Evolutionary conservation across 306 rosid genomes (phyloP).

Genomic region (Cicer bijugum): DNA sequence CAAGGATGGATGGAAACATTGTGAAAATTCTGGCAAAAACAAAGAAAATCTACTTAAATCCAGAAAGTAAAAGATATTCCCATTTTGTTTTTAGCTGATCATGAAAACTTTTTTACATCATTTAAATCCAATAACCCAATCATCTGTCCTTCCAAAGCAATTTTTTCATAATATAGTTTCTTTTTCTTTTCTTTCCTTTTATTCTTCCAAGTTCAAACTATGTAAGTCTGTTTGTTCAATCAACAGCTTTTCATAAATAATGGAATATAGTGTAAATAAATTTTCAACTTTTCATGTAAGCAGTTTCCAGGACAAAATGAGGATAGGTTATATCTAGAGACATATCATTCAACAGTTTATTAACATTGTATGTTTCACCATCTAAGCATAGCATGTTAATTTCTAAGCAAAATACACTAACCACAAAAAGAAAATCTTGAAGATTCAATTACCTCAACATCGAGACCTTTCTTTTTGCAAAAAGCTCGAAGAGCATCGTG

Average conservation of each 20-base stretch:
- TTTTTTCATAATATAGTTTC: not conserved
- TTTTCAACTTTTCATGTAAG: not conserved
- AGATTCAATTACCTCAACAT: slow-evolving; percentile 64
- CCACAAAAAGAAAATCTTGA: slow-evolving; percentile 23
- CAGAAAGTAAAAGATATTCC: not conserved
- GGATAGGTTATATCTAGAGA: not conserved
- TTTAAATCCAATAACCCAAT: not conserved
- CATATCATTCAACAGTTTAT: slow-evolving; percentile 25
- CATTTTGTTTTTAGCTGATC: not conserved
- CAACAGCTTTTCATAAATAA: not conserved
- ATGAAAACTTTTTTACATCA: not conserved
- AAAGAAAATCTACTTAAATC: not conserved
- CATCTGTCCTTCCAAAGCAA: not conserved
- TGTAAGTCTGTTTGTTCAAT: not conserved
- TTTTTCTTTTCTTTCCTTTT: not conserved
- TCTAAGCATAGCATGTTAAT: slow-evolving; percentile 25
- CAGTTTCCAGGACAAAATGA: not conserved
- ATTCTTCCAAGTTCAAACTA: not conserved
- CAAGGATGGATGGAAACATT: not conserved
- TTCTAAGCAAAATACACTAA: slow-evolving; percentile 7
- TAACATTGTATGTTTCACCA: slow-evolving; percentile 5
- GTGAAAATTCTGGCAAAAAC: not conserved
- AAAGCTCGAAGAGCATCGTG: slow-evolving; percentile 73
- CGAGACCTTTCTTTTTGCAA: slow-evolving; percentile 93
- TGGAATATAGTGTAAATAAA: not conserved